A percentile compares a stretch with the other conserved stretches of the same genome.
These are phyloP conservation scores for Nidularia pulvinata DNA, from an alignment of 768 basidiomycete genomes.

Conservation along the genomic window DNA sequence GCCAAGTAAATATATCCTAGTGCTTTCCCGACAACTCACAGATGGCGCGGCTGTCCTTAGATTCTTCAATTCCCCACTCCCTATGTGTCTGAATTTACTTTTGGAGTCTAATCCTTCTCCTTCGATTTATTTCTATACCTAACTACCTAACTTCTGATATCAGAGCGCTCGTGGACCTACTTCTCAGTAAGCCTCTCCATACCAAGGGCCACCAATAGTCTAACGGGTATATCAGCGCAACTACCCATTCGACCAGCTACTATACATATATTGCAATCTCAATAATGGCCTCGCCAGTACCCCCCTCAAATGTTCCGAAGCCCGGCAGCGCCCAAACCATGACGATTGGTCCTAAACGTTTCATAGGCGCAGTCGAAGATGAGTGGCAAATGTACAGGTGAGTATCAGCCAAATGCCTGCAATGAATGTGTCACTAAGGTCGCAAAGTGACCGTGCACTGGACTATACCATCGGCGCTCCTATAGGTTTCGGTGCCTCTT, in stretches of 20 bases:
- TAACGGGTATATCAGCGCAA: background rate
- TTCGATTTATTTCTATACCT: too few relatives aligned
- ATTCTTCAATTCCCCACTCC: too few relatives aligned
- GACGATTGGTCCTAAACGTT: constrained; percentile 13
- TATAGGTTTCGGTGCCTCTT: constrained; percentile 92
- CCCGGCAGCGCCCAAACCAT: background rate
- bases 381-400: constrained; percentile 85
- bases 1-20: too few relatives aligned
- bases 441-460: constrained; percentile 54
- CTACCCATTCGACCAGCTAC: background rate
- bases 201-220: too few relatives aligned
- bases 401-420: constrained; percentile 6
- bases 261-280: background rate
- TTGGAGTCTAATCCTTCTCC: too few relatives aligned
- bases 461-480: constrained; percentile 80
- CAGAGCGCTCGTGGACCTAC: too few relatives aligned
- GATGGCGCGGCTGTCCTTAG: too few relatives aligned
- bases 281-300: background rate
- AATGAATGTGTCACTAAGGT: constrained; percentile 4
- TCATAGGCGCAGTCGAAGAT: constrained; percentile 84
- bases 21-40: too few relatives aligned
- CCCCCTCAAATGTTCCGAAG: background rate
- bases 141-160: too few relatives aligned
- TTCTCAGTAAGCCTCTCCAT: too few relatives aligned
- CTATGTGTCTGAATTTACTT: too few relatives aligned